Evolutionary conservation across 2,329 filamentous ascomycete genomes (phyloP).

Genomic region (Penicillium corylophilum): DNA sequence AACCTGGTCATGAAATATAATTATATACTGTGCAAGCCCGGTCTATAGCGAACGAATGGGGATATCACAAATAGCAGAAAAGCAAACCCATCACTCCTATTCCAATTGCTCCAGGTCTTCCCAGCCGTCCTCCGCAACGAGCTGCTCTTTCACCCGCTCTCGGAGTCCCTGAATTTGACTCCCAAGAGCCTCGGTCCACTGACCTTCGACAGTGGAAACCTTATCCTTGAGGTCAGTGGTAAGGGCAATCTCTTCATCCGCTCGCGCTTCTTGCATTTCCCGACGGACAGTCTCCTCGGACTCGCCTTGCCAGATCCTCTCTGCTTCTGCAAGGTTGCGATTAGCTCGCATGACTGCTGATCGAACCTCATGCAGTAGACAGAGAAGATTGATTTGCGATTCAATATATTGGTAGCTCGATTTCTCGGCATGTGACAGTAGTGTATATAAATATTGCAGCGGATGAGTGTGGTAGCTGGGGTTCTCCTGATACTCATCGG

Average conservation of each 20-base stretch:
- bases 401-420: conserved; percentile 97
- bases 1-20: neutral
- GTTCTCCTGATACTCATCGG: conserved; percentile 77
- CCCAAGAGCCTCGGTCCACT: conserved; percentile 87
- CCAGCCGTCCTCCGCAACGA: conserved; percentile 81
- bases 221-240: conserved; percentile 92
- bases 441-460: conserved; percentile 82
- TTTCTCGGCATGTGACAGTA: conserved; percentile 85
- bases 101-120: conserved; percentile 68
- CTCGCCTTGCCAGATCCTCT: conserved; percentile 53
- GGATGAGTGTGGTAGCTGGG: conserved; percentile 77
- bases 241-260: conserved; percentile 67
- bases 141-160: conserved; percentile 68
- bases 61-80: conserved; percentile 20
- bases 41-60: conserved; percentile 24
- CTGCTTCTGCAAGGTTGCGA: conserved; percentile 65
- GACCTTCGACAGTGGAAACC: conserved; percentile 83
- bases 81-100: conserved; percentile 35
- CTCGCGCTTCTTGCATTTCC: conserved; percentile 58
- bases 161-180: conserved; percentile 71
- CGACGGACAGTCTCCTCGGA: conserved; percentile 42
- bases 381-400: conserved; percentile 85
- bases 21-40: conserved; percentile 11
- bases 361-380: conserved; percentile 85
- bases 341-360: conserved; percentile 71